Percentiles rank a stretch among this genome's conserved stretches.
phyloP scores from a whole-genome alignment of 2,329 filamentous ascomycete species.

The Scortechinia acanthostroma region DNA sequence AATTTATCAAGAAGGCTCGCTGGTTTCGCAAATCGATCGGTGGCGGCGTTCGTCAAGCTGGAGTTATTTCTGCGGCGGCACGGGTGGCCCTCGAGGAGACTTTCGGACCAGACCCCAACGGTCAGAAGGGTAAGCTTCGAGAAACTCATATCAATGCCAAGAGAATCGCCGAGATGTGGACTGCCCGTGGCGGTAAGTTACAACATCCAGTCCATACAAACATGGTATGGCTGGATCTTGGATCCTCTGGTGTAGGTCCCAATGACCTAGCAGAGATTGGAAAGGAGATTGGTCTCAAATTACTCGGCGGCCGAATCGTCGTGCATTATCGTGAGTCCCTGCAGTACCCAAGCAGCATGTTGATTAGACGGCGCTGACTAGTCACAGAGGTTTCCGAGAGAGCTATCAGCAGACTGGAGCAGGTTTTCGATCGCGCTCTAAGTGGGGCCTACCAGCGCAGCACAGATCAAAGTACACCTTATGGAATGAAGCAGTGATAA shows the following conservation, averaged over 20 bases:
- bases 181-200: slow-evolving; percentile 49
- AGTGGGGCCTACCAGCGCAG: slow-evolving; percentile 13
- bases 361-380: background rate
- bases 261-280: slow-evolving; percentile 45
- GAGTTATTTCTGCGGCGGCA: slow-evolving; percentile 70
- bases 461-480: slow-evolving; percentile 17
- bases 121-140: slow-evolving; percentile 53
- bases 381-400: slow-evolving; percentile 47
- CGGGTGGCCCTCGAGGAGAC: slow-evolving; percentile 74
- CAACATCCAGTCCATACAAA: slow-evolving; percentile 61
- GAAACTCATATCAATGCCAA: slow-evolving; percentile 56
- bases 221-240: slow-evolving; percentile 68
- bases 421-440: slow-evolving; percentile 30
- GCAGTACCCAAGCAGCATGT: background rate
- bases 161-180: slow-evolving; percentile 54
- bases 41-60: slow-evolving; percentile 70
- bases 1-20: slow-evolving; percentile 59
- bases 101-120: slow-evolving; percentile 50
- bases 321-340: slow-evolving; percentile 49
- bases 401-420: slow-evolving; percentile 38
- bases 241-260: slow-evolving; percentile 38
- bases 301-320: slow-evolving; percentile 52
- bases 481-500: slow-evolving; percentile 17
- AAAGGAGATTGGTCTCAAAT: slow-evolving; percentile 45
- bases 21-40: slow-evolving; percentile 77